phyloP scores from a whole-genome alignment of 352 stramenopile genomes.

The Thalassiosira mediterranea region DNA sequence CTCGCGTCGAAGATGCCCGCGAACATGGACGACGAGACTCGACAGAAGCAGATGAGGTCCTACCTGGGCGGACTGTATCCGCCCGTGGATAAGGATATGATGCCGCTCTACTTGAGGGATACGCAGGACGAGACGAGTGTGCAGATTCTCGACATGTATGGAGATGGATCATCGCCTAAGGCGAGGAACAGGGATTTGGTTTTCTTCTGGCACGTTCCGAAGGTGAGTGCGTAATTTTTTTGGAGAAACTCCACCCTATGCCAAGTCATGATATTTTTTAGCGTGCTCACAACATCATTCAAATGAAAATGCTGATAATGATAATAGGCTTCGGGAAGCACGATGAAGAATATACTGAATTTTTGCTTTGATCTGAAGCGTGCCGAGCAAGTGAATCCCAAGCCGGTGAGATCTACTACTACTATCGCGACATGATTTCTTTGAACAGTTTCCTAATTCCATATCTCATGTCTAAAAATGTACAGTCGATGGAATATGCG shows the following conservation, averaged over 20 bases:
- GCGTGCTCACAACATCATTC: background rate
- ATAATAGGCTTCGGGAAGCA: slow-evolving; percentile 22
- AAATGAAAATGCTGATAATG: too few species aligned
- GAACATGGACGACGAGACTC: too few species aligned
- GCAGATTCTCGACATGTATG: too few species aligned
- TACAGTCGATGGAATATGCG: slow-evolving; percentile 30
- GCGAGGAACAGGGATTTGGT: slow-evolving; percentile 19
- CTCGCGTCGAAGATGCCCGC: too few species aligned
- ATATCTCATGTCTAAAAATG: too few species aligned
- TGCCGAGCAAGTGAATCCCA: slow-evolving; percentile 33
- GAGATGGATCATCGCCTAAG: slow-evolving; percentile 1
- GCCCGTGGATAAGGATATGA: slow-evolving; percentile 14
- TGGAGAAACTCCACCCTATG: too few species aligned
- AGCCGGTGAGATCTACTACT: too few species aligned
- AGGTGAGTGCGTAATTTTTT: slow-evolving; percentile 3
- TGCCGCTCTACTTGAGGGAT: slow-evolving; percentile 38
- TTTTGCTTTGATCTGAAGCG: slow-evolving; percentile 50
- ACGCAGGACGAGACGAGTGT: too few species aligned
- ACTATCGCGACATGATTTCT: too few species aligned
- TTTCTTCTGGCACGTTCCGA: slow-evolving; percentile 42
- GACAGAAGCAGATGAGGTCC: background rate
- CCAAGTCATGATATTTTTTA: background rate
- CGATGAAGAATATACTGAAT: slow-evolving; percentile 50
- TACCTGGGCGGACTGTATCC: slow-evolving; percentile 36
- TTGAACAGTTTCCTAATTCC: too few species aligned